A percentile compares a stretch with the other conserved stretches of the same genome.
Conservation (phyloP, 2,329 filamentous ascomycete species). For the Penicillium sp. region DNA sequence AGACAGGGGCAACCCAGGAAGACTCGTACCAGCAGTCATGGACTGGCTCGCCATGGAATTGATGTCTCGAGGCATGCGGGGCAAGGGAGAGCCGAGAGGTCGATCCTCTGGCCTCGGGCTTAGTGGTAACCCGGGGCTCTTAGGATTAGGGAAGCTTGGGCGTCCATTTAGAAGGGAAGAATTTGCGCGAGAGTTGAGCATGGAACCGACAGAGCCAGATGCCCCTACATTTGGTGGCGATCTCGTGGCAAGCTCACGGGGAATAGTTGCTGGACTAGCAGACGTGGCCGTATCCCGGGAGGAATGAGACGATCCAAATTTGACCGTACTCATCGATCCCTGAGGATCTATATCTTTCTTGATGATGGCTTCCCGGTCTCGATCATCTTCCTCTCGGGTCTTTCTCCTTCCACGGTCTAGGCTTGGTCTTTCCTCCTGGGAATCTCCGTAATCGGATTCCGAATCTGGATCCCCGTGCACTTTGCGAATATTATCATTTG, state of each 20-base stretch:
- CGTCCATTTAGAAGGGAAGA: conserved; percentile 36
- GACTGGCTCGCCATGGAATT: conserved; percentile 29
- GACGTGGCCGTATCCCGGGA: conserved; percentile 10
- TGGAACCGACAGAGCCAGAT: conserved; percentile 31
- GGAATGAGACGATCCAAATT: conserved; percentile 5
- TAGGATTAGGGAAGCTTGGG: conserved; percentile 47
- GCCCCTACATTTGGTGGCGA: conserved; percentile 25
- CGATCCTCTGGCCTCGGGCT: conserved; percentile 63
- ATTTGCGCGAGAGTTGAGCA: conserved; percentile 30
- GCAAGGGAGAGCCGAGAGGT: conserved; percentile 60
- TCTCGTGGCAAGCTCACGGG: conserved; percentile 52
- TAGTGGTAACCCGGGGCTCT: conserved; percentile 64
- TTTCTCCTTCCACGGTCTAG: conserved; percentile 72
- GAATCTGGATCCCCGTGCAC: conserved; percentile 56
- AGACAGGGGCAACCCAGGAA: conserved; percentile 60
- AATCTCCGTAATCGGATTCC: conserved; percentile 81
- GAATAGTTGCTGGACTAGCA: conserved; percentile 42
- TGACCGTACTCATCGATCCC: neutral
- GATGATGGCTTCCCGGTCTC: conserved; percentile 68
- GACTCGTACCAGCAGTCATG: conserved; percentile 57
- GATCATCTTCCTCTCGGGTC: conserved; percentile 85
- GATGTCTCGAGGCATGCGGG: conserved; percentile 55
- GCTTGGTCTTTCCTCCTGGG: conserved; percentile 63
- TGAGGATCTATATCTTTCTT: conserved; percentile 62
- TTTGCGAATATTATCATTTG: conserved; percentile 40